Evolutionary conservation across 257 asterid genomes (phyloP).

Genomic region (Misopates orontium): DNA sequence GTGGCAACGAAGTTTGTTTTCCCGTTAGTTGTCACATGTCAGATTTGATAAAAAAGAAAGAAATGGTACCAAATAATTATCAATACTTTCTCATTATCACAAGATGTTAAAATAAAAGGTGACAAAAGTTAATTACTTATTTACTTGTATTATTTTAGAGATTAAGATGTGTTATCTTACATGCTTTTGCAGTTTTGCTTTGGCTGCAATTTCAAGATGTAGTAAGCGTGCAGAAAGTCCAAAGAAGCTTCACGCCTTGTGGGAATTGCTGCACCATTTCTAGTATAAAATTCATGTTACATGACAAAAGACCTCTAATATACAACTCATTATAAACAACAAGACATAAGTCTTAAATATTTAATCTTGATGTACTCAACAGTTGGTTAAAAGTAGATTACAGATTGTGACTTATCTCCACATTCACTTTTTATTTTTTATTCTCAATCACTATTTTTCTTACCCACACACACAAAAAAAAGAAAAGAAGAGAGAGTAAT

Average conservation of each 20-base stretch:
- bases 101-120: no score
- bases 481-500: not conserved
- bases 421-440: not conserved
- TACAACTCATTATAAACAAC: not conserved
- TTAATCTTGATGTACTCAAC: constrained; percentile 13
- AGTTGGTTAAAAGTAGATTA: constrained; percentile 20
- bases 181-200: constrained; percentile 9
- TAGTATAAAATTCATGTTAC: not conserved
- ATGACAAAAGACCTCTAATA: not conserved
- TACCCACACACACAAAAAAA: constrained; percentile 3
- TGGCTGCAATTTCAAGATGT: constrained; percentile 24
- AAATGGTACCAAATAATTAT: no score
- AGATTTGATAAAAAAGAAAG: no score
- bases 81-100: no score
- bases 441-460: not conserved
- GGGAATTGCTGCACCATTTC: not conserved
- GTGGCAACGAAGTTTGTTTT: no score
- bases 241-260: constrained; percentile 22
- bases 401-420: constrained; percentile 1
- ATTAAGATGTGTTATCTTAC: not conserved
- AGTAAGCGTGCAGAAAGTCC: constrained; percentile 16
- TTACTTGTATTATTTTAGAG: no score
- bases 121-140: no score
- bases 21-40: no score
- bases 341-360: constrained; percentile 15